Evolutionary conservation across 176 grass and related monocot species (phyloP).

Genomic region (Eragrostis nindensis): DNA sequence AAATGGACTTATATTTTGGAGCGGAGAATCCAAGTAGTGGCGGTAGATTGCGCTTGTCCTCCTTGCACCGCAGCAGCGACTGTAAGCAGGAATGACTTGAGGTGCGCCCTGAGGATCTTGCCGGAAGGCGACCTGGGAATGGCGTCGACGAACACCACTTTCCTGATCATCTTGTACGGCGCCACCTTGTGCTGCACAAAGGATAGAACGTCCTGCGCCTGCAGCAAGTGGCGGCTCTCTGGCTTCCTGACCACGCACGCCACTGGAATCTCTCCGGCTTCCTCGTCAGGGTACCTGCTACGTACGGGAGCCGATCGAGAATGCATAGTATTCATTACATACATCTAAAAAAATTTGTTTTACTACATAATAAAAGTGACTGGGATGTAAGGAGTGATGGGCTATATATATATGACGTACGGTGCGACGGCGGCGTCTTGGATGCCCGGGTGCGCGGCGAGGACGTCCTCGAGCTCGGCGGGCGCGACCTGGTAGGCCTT

Average conservation of each 20-base stretch:
- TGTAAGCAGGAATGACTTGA: conserved; percentile 30
- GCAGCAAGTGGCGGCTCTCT: conserved; percentile 29
- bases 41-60: background rate
- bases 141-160: conserved; percentile 55
- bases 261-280: conserved; percentile 63
- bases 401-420: too few species aligned
- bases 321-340: too few species aligned
- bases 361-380: too few species aligned
- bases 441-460: conserved; percentile 42
- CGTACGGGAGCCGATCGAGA: too few species aligned
- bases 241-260: conserved; percentile 58
- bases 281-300: conserved; percentile 39
- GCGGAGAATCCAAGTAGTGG: too few species aligned
- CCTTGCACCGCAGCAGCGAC: background rate
- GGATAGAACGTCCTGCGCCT: conserved; percentile 41
- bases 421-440: conserved; percentile 54
- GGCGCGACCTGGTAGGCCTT: conserved; percentile 74
- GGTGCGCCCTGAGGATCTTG: conserved; percentile 59
- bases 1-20: too few species aligned
- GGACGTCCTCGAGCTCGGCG: conserved; percentile 58
- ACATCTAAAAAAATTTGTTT: too few species aligned
- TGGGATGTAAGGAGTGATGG: too few species aligned
- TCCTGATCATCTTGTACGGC: conserved; percentile 63
- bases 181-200: conserved; percentile 61
- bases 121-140: conserved; percentile 62